Evolutionary conservation across 2,329 filamentous ascomycete genomes (phyloP).

Genomic region (Balansia obtecta): DNA sequence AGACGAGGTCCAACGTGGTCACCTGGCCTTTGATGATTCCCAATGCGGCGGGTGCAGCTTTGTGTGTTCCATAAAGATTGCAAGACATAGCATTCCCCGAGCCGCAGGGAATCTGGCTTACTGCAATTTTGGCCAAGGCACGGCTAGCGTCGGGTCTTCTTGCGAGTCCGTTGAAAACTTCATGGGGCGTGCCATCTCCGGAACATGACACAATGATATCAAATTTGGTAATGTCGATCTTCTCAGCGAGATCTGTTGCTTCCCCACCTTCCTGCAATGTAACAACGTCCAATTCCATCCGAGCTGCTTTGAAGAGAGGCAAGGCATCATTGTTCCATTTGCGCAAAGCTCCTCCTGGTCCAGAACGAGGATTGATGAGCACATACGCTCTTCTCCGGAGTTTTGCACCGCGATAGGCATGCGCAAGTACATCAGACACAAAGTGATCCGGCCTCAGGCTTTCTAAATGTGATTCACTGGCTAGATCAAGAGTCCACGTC

Average conservation of each 20-base stretch:
- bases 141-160: slow-evolving; percentile 60
- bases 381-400: slow-evolving; percentile 71
- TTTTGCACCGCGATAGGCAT: slow-evolving; percentile 58
- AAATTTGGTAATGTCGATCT: slow-evolving; percentile 64
- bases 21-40: slow-evolving; percentile 76
- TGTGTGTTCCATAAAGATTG: slow-evolving; percentile 75
- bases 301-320: slow-evolving; percentile 72
- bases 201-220: slow-evolving; percentile 85
- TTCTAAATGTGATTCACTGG: slow-evolving; percentile 10
- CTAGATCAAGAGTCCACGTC: slow-evolving; percentile 42
- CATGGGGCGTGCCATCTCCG: slow-evolving; percentile 82
- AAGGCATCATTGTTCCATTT: slow-evolving; percentile 64
- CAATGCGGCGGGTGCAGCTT: slow-evolving; percentile 63
- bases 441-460: slow-evolving; percentile 42
- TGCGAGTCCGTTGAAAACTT: slow-evolving; percentile 87
- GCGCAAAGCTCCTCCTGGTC: slow-evolving; percentile 62
- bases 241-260: slow-evolving; percentile 62
- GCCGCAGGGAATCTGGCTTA: slow-evolving; percentile 82
- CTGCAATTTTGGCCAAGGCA: slow-evolving; percentile 65
- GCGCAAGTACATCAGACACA: slow-evolving; percentile 50
- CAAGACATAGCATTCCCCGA: slow-evolving; percentile 89
- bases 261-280: slow-evolving; percentile 62
- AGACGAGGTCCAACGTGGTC: slow-evolving; percentile 77
- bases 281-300: slow-evolving; percentile 63
- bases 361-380: slow-evolving; percentile 82